A percentile compares a stretch with the other conserved stretches of the same genome.
Conservation (phyloP, 345 rosid species). For the Eucalyptus guilfoylei region DNA sequence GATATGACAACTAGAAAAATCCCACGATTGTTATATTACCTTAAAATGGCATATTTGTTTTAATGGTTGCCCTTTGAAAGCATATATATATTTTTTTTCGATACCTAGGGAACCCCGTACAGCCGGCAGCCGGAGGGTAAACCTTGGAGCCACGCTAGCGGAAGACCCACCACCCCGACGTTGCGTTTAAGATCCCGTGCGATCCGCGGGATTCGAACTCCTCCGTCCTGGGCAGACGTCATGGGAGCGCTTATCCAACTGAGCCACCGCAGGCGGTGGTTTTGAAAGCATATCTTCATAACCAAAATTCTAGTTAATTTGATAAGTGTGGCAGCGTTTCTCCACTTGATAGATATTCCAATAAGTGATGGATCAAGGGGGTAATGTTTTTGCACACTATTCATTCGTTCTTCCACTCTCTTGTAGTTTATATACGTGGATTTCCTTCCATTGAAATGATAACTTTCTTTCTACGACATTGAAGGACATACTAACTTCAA, state of each 20-base stretch:
- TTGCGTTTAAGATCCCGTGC: too few relatives aligned
- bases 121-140: too few relatives aligned
- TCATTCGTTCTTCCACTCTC: neutral
- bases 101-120: too few relatives aligned
- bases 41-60: neutral
- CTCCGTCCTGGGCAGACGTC: too few relatives aligned
- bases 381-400: neutral
- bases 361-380: neutral
- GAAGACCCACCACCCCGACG: too few relatives aligned
- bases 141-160: too few relatives aligned
- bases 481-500: neutral
- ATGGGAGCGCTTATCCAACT: too few relatives aligned
- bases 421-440: neutral
- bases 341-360: neutral
- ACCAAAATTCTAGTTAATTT: neutral
- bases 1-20: neutral
- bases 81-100: too few relatives aligned
- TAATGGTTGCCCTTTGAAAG: neutral
- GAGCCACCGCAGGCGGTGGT: too few relatives aligned
- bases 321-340: neutral
- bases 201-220: too few relatives aligned
- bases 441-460: neutral
- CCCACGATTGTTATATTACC: neutral
- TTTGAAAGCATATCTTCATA: neutral
- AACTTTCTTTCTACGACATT: neutral